These are phyloP conservation scores for Arxiozyma telluris DNA, from an alignment of 1,139 yeast genomes.

Conservation along the genomic window DNA sequence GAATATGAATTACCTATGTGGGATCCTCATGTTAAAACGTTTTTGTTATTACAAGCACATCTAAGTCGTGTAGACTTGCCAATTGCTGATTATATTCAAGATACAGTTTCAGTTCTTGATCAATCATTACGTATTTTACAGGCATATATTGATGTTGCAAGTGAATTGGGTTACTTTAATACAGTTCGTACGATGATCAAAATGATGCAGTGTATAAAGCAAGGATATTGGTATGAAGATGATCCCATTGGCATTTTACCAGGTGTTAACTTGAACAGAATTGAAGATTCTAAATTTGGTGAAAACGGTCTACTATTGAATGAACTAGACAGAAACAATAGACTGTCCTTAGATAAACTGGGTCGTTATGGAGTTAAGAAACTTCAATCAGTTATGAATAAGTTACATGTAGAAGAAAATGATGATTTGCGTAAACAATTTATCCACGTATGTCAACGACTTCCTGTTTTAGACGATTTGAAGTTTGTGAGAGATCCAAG, in stretches of 20 bases:
- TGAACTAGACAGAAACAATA: constrained; percentile 2
- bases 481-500: constrained; percentile 29
- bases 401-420: constrained; percentile 8
- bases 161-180: constrained; percentile 67
- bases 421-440: constrained; percentile 33
- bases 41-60: constrained; percentile 75
- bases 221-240: constrained; percentile 78
- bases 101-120: constrained; percentile 85
- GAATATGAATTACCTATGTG: constrained; percentile 61
- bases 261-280: constrained; percentile 43
- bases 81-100: constrained; percentile 91
- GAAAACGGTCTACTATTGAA: constrained; percentile 22
- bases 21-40: constrained; percentile 95
- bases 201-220: constrained; percentile 83
- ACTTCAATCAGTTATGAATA: constrained; percentile 9
- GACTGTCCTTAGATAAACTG: constrained; percentile 25
- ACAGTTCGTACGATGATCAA: constrained; percentile 53
- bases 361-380: constrained; percentile 26
- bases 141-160: constrained; percentile 82
- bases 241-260: constrained; percentile 64
- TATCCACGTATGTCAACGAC: constrained; percentile 36
- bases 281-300: constrained; percentile 23
- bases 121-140: constrained; percentile 90
- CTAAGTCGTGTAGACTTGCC: constrained; percentile 80
- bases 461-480: constrained; percentile 36